Evolutionary conservation across 179 eudicot species (phyloP).

Genomic region (Beta lomatogona): DNA sequence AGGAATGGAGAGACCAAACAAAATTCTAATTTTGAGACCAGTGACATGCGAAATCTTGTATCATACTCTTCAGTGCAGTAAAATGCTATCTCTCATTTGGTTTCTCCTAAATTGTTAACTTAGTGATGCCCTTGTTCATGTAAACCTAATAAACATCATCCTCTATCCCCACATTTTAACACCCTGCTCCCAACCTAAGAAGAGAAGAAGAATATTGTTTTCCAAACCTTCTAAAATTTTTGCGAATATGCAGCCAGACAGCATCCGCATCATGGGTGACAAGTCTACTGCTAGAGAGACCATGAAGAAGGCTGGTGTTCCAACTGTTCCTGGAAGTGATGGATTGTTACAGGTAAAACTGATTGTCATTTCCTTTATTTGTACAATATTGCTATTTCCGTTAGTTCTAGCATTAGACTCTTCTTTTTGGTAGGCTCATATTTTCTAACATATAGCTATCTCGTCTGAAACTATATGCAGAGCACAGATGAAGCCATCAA

Average conservation of each 20-base stretch:
- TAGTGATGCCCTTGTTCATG: not conserved
- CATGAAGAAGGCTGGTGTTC: conserved; percentile 99
- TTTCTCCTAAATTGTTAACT: not conserved
- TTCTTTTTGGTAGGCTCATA: not conserved
- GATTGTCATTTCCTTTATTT: not conserved
- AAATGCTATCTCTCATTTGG: not conserved
- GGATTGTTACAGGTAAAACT: conserved; percentile 74
- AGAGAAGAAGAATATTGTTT: not conserved
- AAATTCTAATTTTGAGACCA: not conserved
- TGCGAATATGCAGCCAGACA: conserved; percentile 72
- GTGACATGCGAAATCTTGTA: not conserved
- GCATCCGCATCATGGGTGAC: conserved; percentile 99
- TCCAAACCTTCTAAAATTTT: not conserved
- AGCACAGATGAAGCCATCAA: conserved; percentile 85
- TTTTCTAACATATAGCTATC: conserved; percentile 14
- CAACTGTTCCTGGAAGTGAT: conserved; percentile 98
- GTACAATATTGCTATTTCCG: not conserved
- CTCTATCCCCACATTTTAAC: not conserved
- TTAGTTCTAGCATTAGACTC: not conserved
- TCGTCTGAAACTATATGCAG: conserved; percentile 34
- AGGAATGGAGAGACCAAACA: not conserved
- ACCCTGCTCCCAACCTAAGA: not conserved
- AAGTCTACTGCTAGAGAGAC: conserved; percentile 96
- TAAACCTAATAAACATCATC: not conserved
- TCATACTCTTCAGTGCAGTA: not conserved